These are phyloP conservation scores for Alternaria solani DNA, from an alignment of 2,329 filamentous ascomycete genomes.

Conservation along the genomic window DNA sequence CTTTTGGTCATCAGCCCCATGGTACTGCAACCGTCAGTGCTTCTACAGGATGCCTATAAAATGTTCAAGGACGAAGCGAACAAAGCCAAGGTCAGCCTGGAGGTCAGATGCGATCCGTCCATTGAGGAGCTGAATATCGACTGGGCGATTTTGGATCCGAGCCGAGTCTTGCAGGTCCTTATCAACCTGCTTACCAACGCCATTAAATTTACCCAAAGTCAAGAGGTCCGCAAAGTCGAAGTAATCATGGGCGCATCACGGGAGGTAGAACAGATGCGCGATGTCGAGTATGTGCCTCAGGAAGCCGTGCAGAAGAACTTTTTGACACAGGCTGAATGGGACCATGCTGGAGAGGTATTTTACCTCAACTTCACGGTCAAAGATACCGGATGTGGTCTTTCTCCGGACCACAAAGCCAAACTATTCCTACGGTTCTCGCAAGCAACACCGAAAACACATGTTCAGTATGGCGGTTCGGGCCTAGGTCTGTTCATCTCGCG, in stretches of 20 bases:
- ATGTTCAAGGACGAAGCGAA: conserved; percentile 35
- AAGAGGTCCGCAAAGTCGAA: conserved; percentile 10
- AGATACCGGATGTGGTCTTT: conserved; percentile 18
- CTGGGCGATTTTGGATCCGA: conserved; percentile 23
- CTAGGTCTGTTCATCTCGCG: conserved; percentile 37
- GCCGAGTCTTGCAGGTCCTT: conserved; percentile 32
- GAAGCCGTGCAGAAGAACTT: conserved; percentile 7
- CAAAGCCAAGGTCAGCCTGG: conserved; percentile 20
- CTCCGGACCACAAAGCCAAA: conserved; percentile 15
- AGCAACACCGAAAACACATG: conserved; percentile 36
- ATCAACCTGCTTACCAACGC: conserved; percentile 46
- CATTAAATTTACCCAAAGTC: conserved; percentile 41
- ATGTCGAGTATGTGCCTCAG: conserved; percentile 15
- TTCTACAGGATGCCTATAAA: conserved; percentile 29
- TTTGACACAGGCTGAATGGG: conserved; percentile 4
- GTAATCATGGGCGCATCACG: conserved; percentile 14
- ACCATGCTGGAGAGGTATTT: conserved; percentile 12
- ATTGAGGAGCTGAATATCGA: conserved; percentile 21
- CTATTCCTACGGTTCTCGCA: conserved; percentile 39
- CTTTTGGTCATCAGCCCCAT: conserved; percentile 33
- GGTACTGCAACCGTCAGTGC: conserved; percentile 18
- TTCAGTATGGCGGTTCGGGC: conserved; percentile 34
- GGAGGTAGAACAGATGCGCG: conserved; percentile 2
- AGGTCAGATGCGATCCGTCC: conserved; percentile 19
- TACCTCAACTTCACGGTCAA: conserved; percentile 18